Base-by-base conservation (phyloP, 495 filamentous ascomycete genomes). In the Coniosporium apollinis region DNA sequence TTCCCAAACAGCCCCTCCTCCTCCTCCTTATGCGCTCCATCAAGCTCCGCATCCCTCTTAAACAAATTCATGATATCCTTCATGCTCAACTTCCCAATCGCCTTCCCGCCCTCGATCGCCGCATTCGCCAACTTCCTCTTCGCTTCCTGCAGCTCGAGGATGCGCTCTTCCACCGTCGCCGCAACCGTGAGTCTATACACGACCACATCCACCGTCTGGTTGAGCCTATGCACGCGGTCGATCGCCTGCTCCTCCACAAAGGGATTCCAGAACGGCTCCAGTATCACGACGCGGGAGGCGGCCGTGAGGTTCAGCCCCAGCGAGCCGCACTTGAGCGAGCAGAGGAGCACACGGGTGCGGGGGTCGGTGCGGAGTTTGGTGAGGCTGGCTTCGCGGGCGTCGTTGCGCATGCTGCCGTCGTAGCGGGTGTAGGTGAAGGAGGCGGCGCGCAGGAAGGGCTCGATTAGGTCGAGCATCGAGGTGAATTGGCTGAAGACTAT, bases 161-260 rank as follows among this genome's bases (percentile, higher is more conserved):
- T 97, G 31, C 84, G 71, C 44, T 86, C 86, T 59, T 97, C 89
- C 14, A 97, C 87, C 1, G 80, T 82, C 37, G 70, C 66, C 36
- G 68, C 69, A 42, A 97, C 71, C 9, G 85, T 92, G 44, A 97
- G 66, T 44, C 84, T 86, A 64, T 92, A 97, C 36, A 97, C 85
- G 16, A 82, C 71, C 25, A 97, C 89, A 49, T 94, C 86, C 10
- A 81, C 62, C 10, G 83, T 93, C 58, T 97, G 89, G 36, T 89
- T 94, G 28, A 97, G 73, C 8, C 89, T 82, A 46, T 97, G 89
- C 30, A 97, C 89, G 28, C 89, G 84, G 54, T 97, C 89, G 46
- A 97, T 97, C 7, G 89, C 89, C 65, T 96, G 89, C 55, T 94
- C 89, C 66, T 97, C 89, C 18, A 96, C 80, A 45, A 97, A 97